Evolutionary conservation across 768 basidiomycete genomes (phyloP).

Genomic region (Kwoniella heveanensis): DNA sequence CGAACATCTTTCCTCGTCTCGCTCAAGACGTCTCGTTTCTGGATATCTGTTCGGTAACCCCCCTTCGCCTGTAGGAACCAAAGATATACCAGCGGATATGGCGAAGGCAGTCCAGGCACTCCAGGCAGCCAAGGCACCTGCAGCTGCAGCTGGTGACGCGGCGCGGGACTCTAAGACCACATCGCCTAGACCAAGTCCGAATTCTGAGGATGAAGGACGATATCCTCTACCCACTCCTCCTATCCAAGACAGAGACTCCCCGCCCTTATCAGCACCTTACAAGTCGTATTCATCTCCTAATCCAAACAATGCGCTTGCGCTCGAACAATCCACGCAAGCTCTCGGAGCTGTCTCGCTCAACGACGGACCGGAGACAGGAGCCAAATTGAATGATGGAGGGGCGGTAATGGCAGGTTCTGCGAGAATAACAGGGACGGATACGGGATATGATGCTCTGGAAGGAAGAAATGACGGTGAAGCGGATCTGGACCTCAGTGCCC

Average conservation of each 20-base stretch:
- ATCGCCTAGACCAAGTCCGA: slow-evolving; percentile 3
- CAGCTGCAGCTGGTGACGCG: background rate
- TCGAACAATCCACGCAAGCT: background rate
- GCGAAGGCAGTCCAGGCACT: background rate
- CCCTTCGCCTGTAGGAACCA: slow-evolving; percentile 19
- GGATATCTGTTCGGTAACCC: slow-evolving; percentile 54
- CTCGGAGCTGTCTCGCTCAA: slow-evolving; percentile 4
- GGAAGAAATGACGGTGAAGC: slow-evolving; percentile 55
- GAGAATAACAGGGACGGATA: background rate
- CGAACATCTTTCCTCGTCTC: slow-evolving; percentile 38
- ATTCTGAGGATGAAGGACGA: slow-evolving; percentile 12
- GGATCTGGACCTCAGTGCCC: slow-evolving; percentile 53
- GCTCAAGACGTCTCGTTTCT: slow-evolving; percentile 42
- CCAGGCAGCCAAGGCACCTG: background rate
- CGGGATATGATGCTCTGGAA: slow-evolving; percentile 46
- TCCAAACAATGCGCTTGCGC: background rate
- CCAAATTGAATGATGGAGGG: background rate
- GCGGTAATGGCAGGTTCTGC: background rate
- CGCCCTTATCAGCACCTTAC: slow-evolving; percentile 34
- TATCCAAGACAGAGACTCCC: slow-evolving; percentile 24
- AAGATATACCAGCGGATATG: background rate
- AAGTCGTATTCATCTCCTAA: slow-evolving; percentile 26
- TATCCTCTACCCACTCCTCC: slow-evolving; percentile 23
- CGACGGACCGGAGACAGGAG: background rate
- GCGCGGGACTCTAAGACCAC: background rate